Evolutionary conservation across 2,329 filamentous ascomycete genomes (phyloP), one percentile per base, ranked within the genome.

Genomic region (Alternaria conjuncta): DNA sequence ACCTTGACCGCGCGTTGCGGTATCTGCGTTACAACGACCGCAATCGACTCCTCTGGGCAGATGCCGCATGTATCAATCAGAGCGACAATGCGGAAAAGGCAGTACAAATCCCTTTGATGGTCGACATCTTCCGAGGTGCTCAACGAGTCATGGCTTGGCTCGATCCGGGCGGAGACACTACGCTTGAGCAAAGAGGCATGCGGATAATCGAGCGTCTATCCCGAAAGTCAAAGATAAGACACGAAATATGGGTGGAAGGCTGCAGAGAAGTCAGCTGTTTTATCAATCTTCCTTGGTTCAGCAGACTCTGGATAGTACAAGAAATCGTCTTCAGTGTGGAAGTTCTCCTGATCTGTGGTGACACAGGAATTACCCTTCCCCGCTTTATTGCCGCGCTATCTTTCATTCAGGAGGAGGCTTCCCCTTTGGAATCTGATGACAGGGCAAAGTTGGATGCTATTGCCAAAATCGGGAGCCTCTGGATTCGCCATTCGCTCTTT

Each of bases 11-110:
- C 1, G 65, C 62, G 0, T 46, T 72, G 2, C 32, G 61, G 7
- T 18, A 25, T 13, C 11, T 70, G 3, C 60, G 61, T 4, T 9
- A 28, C 6, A 23, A 13, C 11, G 7, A 9, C 15, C 28, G 54
- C 0, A 4, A 59, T 6, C 21, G 59, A 18, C 3, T 18, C 1
- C 23, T 71, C 4, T 74, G 69, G 70, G 60, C 57, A 0, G 69
- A 71, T 41, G 69, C 69, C 1, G 28, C 64, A 2, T 63, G 71
- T 25, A 71, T 74, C 25, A 68, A 72, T 15, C 70, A 74, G 21
- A 11, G 0, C 2, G 58, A 70, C 13, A 21, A 61, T 9, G 11
- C 41, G 10, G 70, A 71, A 44, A 69, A 67, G 41, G 25, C 20
- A 2, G n/a, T 15, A 1, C 70, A 73, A 43, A 69, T 72, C 10